Evolutionary conservation across 176 grass and related monocot genomes (phyloP).

Genomic region (Saccharum officinarum): DNA sequence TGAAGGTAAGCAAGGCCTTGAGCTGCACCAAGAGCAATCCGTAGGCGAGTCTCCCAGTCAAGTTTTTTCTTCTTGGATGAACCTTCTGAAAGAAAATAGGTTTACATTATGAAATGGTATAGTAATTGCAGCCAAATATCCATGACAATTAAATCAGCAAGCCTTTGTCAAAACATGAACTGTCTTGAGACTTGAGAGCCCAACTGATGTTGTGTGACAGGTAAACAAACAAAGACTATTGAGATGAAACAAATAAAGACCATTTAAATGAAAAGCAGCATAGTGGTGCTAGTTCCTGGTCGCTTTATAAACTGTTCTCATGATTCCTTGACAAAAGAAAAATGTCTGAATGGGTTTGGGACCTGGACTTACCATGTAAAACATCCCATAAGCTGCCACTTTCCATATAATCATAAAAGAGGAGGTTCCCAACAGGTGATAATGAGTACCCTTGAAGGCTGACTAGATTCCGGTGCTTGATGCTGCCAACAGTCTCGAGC

Average conservation of each 20-base stretch:
- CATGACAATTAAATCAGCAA: neutral
- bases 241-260: neutral
- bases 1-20: conserved; percentile 96
- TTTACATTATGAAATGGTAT: neutral
- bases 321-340: neutral
- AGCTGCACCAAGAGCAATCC: conserved; percentile 79
- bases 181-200: neutral
- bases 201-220: conserved; percentile 9
- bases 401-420: conserved; percentile 99
- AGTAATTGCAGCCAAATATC: neutral
- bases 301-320: conserved; percentile 5
- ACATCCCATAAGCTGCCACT: conserved; percentile 98
- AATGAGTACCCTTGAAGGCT: conserved; percentile 94
- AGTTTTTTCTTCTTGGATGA: conserved; percentile 89
- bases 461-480: conserved; percentile 95
- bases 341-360: neutral
- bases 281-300: neutral
- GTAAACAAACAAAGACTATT: conserved; percentile 24
- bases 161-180: neutral
- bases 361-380: conserved; percentile 74
- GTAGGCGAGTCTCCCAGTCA: conserved; percentile 79
- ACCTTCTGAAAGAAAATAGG: conserved; percentile 46
- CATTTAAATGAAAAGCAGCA: neutral
- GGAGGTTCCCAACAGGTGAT: conserved; percentile 83
- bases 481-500: conserved; percentile 90